These are phyloP conservation scores for Phaeosphaeria sp. DNA, from an alignment of 2,329 filamentous ascomycete genomes.

Conservation along the genomic window DNA sequence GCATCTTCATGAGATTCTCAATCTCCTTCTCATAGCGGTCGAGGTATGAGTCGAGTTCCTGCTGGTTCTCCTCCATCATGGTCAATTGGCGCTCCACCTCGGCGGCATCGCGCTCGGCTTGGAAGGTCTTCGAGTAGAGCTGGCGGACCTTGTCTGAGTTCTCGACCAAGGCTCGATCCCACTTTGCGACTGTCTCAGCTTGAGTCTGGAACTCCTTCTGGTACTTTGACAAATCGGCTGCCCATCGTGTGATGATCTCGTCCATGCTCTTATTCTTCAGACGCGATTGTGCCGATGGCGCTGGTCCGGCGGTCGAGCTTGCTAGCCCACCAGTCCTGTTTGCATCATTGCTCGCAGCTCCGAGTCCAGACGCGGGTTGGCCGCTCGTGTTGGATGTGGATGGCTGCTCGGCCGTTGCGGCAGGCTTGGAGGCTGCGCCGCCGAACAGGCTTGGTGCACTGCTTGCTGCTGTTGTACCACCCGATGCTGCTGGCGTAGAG, in stretches of 20 bases:
- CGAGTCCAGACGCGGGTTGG: constrained; percentile 20
- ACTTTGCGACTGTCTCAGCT: constrained; percentile 82
- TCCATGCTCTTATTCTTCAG: constrained; percentile 99
- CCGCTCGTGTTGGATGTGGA: constrained; percentile 25
- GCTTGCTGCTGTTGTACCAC: constrained; percentile 6
- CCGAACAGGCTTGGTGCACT: constrained; percentile 22
- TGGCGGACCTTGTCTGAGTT: constrained; percentile 96
- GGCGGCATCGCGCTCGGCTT: constrained; percentile 89
- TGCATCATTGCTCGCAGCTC: constrained; percentile 30
- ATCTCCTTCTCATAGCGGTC: constrained; percentile 92
- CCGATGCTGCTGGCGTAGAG: constrained; percentile 25
- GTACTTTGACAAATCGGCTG: constrained; percentile 91
- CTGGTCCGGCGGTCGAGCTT: constrained; percentile 79
- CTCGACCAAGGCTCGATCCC: constrained; percentile 91
- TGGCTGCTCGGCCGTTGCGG: constrained; percentile 25
- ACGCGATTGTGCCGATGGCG: constrained; percentile 80
- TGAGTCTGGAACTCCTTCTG: constrained; percentile 96
- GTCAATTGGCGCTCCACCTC: constrained; percentile 93
- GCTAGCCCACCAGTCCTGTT: constrained; percentile 57
- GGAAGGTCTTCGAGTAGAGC: constrained; percentile 88
- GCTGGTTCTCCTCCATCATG: constrained; percentile 89
- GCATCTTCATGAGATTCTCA: constrained; percentile 89
- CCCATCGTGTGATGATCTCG: constrained; percentile 97
- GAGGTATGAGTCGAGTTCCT: constrained; percentile 86
- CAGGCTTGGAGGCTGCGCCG: constrained; percentile 17